Conservation (phyloP, 768 basidiomycete genomes). For the Leccinellum albellum region DNA sequence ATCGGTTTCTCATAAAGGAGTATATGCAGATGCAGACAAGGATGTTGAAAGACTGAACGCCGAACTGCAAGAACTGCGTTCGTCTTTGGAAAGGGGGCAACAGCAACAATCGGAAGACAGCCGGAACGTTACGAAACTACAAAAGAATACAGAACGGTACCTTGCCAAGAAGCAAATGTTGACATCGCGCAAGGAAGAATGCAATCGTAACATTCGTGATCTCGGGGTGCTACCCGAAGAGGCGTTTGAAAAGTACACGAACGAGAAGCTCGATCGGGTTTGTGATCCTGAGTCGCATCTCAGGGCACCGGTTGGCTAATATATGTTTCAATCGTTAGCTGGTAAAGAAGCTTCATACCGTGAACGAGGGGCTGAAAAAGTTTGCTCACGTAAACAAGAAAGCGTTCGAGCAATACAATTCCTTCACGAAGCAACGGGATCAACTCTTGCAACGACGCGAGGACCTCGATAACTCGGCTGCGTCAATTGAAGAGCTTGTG, state of each 20-base stretch:
- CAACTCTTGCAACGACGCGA: conserved; percentile 81
- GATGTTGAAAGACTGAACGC: conserved; percentile 59
- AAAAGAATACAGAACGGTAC: conserved; percentile 94
- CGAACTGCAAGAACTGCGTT: conserved; percentile 64
- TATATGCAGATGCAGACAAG: conserved; percentile 59
- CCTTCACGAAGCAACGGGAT: conserved; percentile 97
- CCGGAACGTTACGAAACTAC: conserved; percentile 82
- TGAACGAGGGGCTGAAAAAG: conserved; percentile 92
- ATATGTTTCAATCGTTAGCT: conserved; percentile 47
- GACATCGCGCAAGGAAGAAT: conserved; percentile 81
- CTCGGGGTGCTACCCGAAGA: conserved; percentile 96
- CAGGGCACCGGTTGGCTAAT: neutral
- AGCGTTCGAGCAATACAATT: conserved; percentile 96
- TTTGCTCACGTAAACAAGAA: conserved; percentile 99
- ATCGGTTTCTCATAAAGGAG: neutral
- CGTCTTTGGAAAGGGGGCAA: conserved; percentile 69
- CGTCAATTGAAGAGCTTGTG: conserved; percentile 89
- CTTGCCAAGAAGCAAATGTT: conserved; percentile 90
- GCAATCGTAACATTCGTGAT: conserved; percentile 92
- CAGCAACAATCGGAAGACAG: conserved; percentile 83
- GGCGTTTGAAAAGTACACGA: conserved; percentile 92
- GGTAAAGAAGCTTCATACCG: conserved; percentile 85
- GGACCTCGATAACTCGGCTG: conserved; percentile 86
- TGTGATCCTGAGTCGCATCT: conserved; percentile 21
- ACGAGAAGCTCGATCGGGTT: conserved; percentile 84